phyloP scores from a whole-genome alignment of 805 yeast species.

The Danielia reshetovae region DNA sequence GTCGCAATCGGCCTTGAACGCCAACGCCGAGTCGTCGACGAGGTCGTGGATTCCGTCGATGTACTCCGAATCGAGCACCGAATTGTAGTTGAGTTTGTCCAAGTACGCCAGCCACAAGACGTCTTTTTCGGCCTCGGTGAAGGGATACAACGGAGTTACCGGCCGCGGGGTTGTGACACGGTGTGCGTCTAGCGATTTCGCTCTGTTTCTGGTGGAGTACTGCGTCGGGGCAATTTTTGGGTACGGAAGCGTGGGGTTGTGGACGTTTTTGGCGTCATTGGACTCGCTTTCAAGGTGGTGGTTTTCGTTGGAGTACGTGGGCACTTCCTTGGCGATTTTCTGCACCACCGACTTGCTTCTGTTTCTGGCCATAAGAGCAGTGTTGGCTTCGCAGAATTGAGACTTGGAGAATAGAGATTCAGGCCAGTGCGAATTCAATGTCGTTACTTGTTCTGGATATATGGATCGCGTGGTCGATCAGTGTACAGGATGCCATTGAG shows the following conservation, averaged over 20 bases:
- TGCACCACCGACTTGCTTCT: slow-evolving; percentile 64
- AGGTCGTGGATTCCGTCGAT: slow-evolving; percentile 38
- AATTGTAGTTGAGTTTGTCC: slow-evolving; percentile 39
- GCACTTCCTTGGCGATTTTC: slow-evolving; percentile 52
- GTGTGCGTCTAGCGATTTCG: too few species aligned
- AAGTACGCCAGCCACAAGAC: slow-evolving; percentile 31
- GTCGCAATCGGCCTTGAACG: slow-evolving; percentile 31
- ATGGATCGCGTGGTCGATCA: too few species aligned
- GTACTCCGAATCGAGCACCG: slow-evolving; percentile 37
- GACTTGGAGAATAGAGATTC: too few species aligned
- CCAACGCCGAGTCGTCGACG: slow-evolving; percentile 27
- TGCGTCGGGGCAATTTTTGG: too few species aligned
- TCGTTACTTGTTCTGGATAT: too few species aligned
- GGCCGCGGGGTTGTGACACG: too few species aligned
- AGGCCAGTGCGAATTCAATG: too few species aligned
- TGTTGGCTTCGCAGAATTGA: too few species aligned
- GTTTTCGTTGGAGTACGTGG: slow-evolving; percentile 30
- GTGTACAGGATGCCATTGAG: too few species aligned
- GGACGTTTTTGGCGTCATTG: slow-evolving; percentile 13
- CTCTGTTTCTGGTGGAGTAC: too few species aligned
- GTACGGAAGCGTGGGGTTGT: slow-evolving; percentile 11
- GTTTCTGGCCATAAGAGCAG: slow-evolving; percentile 43
- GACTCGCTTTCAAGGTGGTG: slow-evolving; percentile 16
- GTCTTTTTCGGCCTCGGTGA: slow-evolving; percentile 34
- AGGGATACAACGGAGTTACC: slow-evolving; percentile 24